Base-by-base conservation (phyloP, 2,329 filamentous ascomycete genomes). In the Lecanosticta acicola region DNA sequence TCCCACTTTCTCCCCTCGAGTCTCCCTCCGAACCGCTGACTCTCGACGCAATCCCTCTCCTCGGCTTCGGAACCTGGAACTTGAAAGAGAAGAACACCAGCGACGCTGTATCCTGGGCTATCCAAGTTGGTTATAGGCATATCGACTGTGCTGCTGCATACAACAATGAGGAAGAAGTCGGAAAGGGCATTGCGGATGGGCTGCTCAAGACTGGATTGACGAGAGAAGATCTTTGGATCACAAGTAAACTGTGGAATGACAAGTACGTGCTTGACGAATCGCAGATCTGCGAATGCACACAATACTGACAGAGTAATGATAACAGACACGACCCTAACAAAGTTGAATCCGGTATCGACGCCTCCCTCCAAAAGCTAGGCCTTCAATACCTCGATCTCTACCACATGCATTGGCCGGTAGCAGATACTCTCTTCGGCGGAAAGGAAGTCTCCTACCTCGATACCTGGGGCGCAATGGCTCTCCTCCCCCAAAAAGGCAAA, bases 81-180 rank as follows among this genome's bases (percentile, higher is more conserved):
- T 51, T 68, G 4, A 59, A 61, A 34, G 55, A 57, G 33, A 48
- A 52, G 14, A 68, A 67, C 49, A 60, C 63, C 32, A 62, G 60
- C 38, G 64, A 63, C 29, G 64, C 64, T 17, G 66, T 68, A 2
- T 65, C 65, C 2, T 55, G 56, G 41, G 67, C 67, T 3, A 64
- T 76, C 21, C 66, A 73, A 36, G 57, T 66, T 35, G 76, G 76
- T n/a, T 79, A 78, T 59, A 68, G 71, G 13, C 75, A 41, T 59
- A 73, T 78, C 50, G 76, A 79, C 57, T 67, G 67, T 18, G 73
- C 73, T 1, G 65, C 65, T 13, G 61, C 62, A 10, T 74, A 74
- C 44, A 55, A 59, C 4, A 74, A 73, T 48, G 69, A 75, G 57
- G 58, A 63, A 34, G 63, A 68, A 43, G 69, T 73, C 1, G 71